Conservation (phyloP, 139 green algal genomes). For the Pleodorina starrii region DNA sequence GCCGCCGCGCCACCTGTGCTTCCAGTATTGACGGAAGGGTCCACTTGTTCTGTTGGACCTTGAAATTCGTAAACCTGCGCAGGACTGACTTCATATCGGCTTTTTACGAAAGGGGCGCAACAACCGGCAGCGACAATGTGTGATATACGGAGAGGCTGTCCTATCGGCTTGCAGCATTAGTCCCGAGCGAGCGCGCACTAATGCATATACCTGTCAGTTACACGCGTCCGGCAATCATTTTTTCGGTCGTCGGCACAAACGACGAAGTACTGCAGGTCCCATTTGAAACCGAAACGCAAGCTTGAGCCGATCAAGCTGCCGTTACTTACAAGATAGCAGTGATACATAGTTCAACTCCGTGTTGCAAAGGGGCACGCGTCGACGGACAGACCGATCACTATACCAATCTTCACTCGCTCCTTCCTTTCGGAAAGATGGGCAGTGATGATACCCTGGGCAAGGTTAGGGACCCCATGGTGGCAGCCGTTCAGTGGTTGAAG, state of each 20-base stretch:
- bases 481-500: conserved; percentile 80
- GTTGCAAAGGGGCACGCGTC: too few relatives aligned
- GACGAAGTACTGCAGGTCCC: too few relatives aligned
- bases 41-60: not conserved
- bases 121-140: not conserved
- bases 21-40: not conserved
- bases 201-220: too few relatives aligned
- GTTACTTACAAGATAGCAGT: too few relatives aligned
- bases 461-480: conserved; percentile 68
- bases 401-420: not conserved
- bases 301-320: not conserved
- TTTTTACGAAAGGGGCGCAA: not conserved
- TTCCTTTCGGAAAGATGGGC: conserved; percentile 21
- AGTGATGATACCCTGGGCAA: conserved; percentile 56
- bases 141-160: too few relatives aligned
- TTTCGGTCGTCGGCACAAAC: too few relatives aligned
- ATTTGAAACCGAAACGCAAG: conserved; percentile 23
- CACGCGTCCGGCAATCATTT: too few relatives aligned
- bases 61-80: not conserved
- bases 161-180: too few relatives aligned
- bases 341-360: too few relatives aligned
- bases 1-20: not conserved
- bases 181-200: too few relatives aligned
- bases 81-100: not conserved
- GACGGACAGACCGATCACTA: not conserved